Evolutionary conservation across 2,329 filamentous ascomycete species (phyloP), one percentile per base, ranked within the genome.

Genomic region (Beauveria sp.): DNA sequence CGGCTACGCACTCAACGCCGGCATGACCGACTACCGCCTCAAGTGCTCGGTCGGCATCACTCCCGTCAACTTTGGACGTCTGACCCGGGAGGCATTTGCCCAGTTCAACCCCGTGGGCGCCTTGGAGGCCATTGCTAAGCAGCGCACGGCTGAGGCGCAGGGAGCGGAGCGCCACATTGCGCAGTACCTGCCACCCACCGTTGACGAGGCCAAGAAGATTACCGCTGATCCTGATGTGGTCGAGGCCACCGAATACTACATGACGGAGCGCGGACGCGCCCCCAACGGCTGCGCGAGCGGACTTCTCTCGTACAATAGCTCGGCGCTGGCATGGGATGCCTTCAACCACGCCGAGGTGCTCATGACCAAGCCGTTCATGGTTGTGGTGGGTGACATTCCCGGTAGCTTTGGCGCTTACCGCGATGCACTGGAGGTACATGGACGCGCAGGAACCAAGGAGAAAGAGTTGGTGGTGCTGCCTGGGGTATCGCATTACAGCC

Each of bases 11-110:
- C 62, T 68, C 9, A 68, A 67, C 56, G 72, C 74, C 3, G 70
- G 74, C 16, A 68, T 70, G 61, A 67, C 70, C 3, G 72, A 77
- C 55, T 55, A 63, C n/a, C 73, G 75, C 22, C 70, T 77, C 62
- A 71, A 71, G 61, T 73, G 72, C 18, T 62, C 8, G 9, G 74
- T 72, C 6, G 71, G 69, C 8, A 60, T 71, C 10, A 68, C 63
- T 28, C 67, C 64, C 4, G 70, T 69, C 3, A 68, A 68, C 61
- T 63, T 73, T 26, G 72, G 73, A 22, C 52, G 55, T n/a, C 66
- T 68, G 58, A 57, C 66, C 16, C 69, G 71, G 30, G 43, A 47
- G 12, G 59, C 53, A 9, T 60, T 59, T 20, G 62, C 46, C 2
- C 34, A 43, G 9, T 57, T 59, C 46, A 26, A 53, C 26, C 61